Evolutionary conservation across 495 filamentous ascomycete genomes (phyloP), one percentile per base, ranked within the genome.

Genomic region (Aspergillus homomorphus): DNA sequence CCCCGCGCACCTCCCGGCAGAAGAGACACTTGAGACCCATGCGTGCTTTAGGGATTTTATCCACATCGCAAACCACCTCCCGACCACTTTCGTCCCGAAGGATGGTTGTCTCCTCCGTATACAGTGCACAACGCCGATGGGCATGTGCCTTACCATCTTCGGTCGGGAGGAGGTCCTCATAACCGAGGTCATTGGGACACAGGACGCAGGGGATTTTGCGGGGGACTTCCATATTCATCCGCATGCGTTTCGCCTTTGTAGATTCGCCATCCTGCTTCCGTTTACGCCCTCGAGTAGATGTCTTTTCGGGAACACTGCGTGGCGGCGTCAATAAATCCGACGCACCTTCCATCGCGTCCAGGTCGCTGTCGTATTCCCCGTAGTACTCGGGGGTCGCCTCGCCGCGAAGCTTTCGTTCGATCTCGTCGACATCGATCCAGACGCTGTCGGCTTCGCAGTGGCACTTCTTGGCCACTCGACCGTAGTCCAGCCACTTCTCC

Each of bases 391-490:
- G 85, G 0, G 93, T 97, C 24, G 88, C 83, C 70, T 98, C 94
- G 8, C 94, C 95, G 45, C 92, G 82, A 28, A 98, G 76, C 73
- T 94, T 97, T 56, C 95, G 89, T 72, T 98, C 91, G 59, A 99
- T 92, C 61, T 96, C 92, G 41, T 86, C 85, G 15, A 97, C 90
- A 66, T 99, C 91, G 45, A 99, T 91, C 93, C 94, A 99, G 22
- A 99, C 94, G 61, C 92, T 96, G 76, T 99, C 94, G 48, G 91
- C 83, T 64, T 91, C 90, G 69, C 94, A 99, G 67, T 97, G 82
- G 70, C 94, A 99, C 68, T 93, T 96, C 70, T 96, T 95, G n/a
- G 94, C 95, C 63, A 96, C 89, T 57, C 88, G 87, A n/a, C 90
- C 94, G 78, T 92, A 96, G 21, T 94, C 83, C 33, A 99, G 73